These are phyloP conservation scores for Verticillium dahliae DNA, from an alignment of 2,329 filamentous ascomycete species.

Conservation along the genomic window DNA sequence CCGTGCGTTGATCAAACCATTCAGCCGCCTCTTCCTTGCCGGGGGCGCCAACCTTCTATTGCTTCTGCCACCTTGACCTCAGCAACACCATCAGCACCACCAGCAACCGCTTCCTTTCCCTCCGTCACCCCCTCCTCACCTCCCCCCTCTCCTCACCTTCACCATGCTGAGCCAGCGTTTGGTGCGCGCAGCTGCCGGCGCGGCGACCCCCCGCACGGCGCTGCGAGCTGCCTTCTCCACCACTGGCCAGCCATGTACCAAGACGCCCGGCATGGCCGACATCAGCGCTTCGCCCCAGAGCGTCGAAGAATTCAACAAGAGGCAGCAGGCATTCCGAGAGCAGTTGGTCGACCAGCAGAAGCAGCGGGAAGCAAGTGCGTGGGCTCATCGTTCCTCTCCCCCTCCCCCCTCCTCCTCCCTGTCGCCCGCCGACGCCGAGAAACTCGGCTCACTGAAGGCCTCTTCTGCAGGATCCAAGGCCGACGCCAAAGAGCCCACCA, in stretches of 20 bases:
- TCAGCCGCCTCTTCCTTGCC: background rate
- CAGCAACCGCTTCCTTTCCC: conserved; percentile 1
- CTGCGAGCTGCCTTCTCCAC: conserved; percentile 50
- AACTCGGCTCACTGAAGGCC: conserved; percentile 55
- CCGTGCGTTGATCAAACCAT: background rate
- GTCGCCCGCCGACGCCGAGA: conserved; percentile 25
- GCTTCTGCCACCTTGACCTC: conserved; percentile 1
- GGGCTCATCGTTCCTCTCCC: conserved; percentile 28
- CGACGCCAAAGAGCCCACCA: conserved; percentile 53
- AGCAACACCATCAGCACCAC: conserved; percentile 1
- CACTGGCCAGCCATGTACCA: conserved; percentile 35
- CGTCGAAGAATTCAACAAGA: conserved; percentile 70
- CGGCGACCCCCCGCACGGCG: conserved; percentile 36
- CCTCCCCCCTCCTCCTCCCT: conserved; percentile 37
- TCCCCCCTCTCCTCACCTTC: conserved; percentile 23
- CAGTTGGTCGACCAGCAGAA: conserved; percentile 70
- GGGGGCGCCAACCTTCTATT: background rate
- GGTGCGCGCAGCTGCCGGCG: conserved; percentile 33
- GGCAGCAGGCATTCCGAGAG: conserved; percentile 82
- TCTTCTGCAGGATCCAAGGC: conserved; percentile 46
- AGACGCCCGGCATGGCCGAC: conserved; percentile 76
- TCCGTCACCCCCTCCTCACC: conserved; percentile 17
- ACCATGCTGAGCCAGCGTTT: conserved; percentile 46
- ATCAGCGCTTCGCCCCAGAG: conserved; percentile 60
- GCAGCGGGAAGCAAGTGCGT: conserved; percentile 80